phyloP scores from a whole-genome alignment of 176 grass and related monocot species.

The Lolium rigidum region DNA sequence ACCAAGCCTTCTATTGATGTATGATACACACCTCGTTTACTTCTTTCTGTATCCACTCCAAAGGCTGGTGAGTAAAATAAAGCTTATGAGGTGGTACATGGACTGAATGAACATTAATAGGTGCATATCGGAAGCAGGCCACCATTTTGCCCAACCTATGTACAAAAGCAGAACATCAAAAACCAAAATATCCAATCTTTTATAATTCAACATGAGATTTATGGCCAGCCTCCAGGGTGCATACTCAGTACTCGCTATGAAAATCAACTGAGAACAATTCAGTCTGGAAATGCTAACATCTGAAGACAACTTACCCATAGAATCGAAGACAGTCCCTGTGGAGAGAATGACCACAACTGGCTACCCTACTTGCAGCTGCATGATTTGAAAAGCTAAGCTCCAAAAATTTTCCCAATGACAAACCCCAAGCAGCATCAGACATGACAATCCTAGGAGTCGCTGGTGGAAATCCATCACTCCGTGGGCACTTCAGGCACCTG shows the following conservation, averaged over 20 bases:
- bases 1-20: slow-evolving; percentile 44
- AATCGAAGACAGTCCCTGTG: slow-evolving; percentile 96
- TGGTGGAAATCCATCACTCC: slow-evolving; percentile 86
- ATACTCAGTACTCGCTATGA: slow-evolving; percentile 1
- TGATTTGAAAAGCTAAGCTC: slow-evolving; percentile 98
- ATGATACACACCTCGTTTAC: slow-evolving; percentile 70
- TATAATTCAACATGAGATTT: slow-evolving; percentile 28
- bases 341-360: slow-evolving; percentile 91
- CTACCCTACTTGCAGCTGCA: slow-evolving; percentile 93
- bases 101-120: slow-evolving; percentile 88
- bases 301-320: slow-evolving; percentile 73
- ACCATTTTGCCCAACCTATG: slow-evolving; percentile 88
- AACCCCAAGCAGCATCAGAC: slow-evolving; percentile 95
- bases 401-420: slow-evolving; percentile 99
- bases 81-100: slow-evolving; percentile 89
- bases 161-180: slow-evolving; percentile 48
- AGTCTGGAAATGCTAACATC: slow-evolving; percentile 16
- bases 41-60: slow-evolving; percentile 90
- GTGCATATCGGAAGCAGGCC: slow-evolving; percentile 84
- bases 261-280: slow-evolving; percentile 19
- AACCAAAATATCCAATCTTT: slow-evolving; percentile 24
- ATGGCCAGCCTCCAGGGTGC: slow-evolving; percentile 27
- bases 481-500: slow-evolving; percentile 88
- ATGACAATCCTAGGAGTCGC: slow-evolving; percentile 89
- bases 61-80: slow-evolving; percentile 80